Base-by-base conservation (phyloP, 2,329 filamentous ascomycete genomes). In the Sporothrix dimorphospora region DNA sequence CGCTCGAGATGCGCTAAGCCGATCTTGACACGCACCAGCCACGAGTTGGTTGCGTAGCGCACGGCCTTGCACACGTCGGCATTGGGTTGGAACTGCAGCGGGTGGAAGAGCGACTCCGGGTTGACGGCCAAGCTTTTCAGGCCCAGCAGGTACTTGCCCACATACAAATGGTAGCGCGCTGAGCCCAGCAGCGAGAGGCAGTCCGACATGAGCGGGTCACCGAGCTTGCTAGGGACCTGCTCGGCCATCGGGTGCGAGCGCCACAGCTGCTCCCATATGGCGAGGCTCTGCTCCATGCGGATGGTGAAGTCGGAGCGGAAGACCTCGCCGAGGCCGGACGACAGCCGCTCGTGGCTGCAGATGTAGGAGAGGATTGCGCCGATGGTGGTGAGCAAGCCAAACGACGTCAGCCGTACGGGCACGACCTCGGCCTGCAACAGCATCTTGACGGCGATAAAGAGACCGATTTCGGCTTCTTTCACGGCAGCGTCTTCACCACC, bases 201-300 rank as follows among this genome's bases (percentile, higher is more conserved):
- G 24, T 57, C 53, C 14, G 24, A 19, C 53, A 57, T 57, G 21
- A 57, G 53, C 24, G 53, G 53, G 24, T 57, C 53, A 11, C 53
- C 53, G 4, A 57, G n/a, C 21, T 57, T 57, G 24, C 53, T 57
- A 5, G 53, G 53, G 9, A 30, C 30, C 24, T 57, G 53, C 53
- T 57, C 53, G 7, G 53, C 53, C 7, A 27, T 14, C 2, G 53
- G 53, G 24, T 57, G 53, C 4, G 53, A 57, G 21, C 53, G 53
- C 53, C 53, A 57, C 24, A 57, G n/a, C 53, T 57, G 53, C 53
- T 57, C 53, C 53, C 53, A 57, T 14, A 57, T 57, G 3, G 53
- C 53, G 1, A 57, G 53, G 53, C 53, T 57, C 8, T 57, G 53
- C 24, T 57, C 53, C 53, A 57, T 57, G 9, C 53, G 53, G 8